These are phyloP conservation scores for Onygena corvina DNA, from an alignment of 2,329 filamentous ascomycete species.

Conservation along the genomic window DNA sequence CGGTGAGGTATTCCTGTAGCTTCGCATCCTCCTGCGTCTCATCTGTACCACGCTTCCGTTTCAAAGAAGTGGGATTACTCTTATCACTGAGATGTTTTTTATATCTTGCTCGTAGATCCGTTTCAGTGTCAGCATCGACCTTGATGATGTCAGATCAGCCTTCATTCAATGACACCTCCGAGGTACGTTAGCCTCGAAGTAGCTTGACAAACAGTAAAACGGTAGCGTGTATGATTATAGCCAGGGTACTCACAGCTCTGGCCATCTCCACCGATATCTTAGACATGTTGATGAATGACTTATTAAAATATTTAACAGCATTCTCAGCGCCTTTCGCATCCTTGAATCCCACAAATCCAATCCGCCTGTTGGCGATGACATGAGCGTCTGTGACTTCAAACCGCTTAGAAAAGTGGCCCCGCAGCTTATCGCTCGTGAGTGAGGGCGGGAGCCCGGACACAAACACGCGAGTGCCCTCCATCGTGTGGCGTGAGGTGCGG, in stretches of 20 bases:
- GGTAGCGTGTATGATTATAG: neutral
- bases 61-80: slow-evolving; percentile 22
- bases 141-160: slow-evolving; percentile 31
- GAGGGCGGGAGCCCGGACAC: slow-evolving; percentile 67
- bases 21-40: slow-evolving; percentile 61
- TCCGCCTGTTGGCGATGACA: slow-evolving; percentile 75
- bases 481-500: too few species aligned
- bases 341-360: slow-evolving; percentile 93
- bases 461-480: slow-evolving; percentile 69
- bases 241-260: slow-evolving; percentile 50
- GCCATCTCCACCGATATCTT: slow-evolving; percentile 84
- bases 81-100: slow-evolving; percentile 17
- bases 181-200: slow-evolving; percentile 15
- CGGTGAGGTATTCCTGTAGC: slow-evolving; percentile 70
- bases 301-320: slow-evolving; percentile 92
- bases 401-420: slow-evolving; percentile 73
- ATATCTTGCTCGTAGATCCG: slow-evolving; percentile 18
- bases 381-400: slow-evolving; percentile 80
- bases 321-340: slow-evolving; percentile 64
- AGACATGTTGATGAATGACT: slow-evolving; percentile 88
- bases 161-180: slow-evolving; percentile 23
- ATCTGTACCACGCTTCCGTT: slow-evolving; percentile 38
- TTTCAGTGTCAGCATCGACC: slow-evolving; percentile 29
- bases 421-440: slow-evolving; percentile 72
- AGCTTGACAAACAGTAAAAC: neutral